Conservation (phyloP, 2,329 filamentous ascomycete genomes). For the Cryphonectria japonica region DNA sequence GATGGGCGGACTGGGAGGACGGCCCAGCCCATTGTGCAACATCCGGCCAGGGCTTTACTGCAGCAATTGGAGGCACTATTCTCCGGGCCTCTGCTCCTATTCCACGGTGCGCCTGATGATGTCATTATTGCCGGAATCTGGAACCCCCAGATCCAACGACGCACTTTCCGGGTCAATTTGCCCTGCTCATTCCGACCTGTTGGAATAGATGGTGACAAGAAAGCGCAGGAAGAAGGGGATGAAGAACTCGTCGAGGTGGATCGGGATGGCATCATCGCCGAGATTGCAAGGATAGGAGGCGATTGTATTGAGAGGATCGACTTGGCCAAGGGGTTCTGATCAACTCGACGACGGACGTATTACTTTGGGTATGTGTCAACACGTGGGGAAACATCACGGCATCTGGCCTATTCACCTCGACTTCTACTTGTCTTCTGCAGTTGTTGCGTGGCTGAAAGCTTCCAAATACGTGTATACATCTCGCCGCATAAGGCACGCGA, state of each 20-base stretch:
- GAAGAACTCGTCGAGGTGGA: conserved; percentile 65
- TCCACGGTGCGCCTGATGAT: conserved; percentile 67
- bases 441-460: not conserved
- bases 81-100: conserved; percentile 74
- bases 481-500: not conserved
- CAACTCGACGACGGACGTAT: not conserved
- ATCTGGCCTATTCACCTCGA: not conserved
- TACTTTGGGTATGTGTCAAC: not conserved
- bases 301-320: conserved; percentile 72
- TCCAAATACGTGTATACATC: not conserved
- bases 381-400: not conserved
- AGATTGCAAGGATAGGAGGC: conserved; percentile 71
- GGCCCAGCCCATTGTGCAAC: conserved; percentile 55
- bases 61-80: conserved; percentile 70
- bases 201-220: conserved; percentile 33
- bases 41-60: conserved; percentile 67
- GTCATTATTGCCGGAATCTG: conserved; percentile 60
- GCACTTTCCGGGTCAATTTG: conserved; percentile 72
- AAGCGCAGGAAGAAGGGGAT: conserved; percentile 46
- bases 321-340: conserved; percentile 19
- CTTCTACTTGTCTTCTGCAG: not conserved
- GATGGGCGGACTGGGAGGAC: conserved; percentile 57
- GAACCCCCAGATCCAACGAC: conserved; percentile 57
- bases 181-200: conserved; percentile 67
- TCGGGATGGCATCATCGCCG: conserved; percentile 67